Percentiles rank a stretch among this genome's conserved stretches.
Conservation (phyloP, 495 filamentous ascomycete species). For the Lasiosphaeris hirsuta region DNA sequence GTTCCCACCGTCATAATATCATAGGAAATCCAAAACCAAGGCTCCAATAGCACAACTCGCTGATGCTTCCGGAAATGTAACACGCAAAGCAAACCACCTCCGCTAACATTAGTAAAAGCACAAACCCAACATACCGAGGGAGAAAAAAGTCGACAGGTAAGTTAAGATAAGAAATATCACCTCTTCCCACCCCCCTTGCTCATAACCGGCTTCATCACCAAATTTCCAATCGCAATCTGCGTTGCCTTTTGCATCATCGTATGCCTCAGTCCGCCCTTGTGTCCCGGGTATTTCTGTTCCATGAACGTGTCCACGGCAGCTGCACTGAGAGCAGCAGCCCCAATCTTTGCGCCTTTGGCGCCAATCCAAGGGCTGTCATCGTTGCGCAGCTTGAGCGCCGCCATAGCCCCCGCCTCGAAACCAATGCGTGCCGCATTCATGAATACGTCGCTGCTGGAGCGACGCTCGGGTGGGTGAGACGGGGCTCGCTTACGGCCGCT, state of each 20-base stretch:
- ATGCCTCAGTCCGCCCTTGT: slow-evolving; percentile 28
- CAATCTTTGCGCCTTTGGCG: slow-evolving; percentile 27
- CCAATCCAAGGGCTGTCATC: slow-evolving; percentile 28
- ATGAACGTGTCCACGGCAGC: slow-evolving; percentile 31
- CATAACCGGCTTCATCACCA: slow-evolving; percentile 18
- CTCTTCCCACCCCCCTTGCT: slow-evolving; percentile 2
- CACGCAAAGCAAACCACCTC: no score
- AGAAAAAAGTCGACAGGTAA: no score
- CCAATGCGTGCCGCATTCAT: slow-evolving; percentile 19
- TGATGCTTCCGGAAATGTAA: no score
- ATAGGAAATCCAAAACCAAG: no score
- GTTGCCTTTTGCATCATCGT: slow-evolving; percentile 25
- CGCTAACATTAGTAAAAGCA: no score
- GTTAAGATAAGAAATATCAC: not conserved
- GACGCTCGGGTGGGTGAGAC: not conserved
- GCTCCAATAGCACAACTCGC: no score
- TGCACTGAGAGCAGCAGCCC: slow-evolving; percentile 27
- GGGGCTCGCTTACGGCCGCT: not conserved
- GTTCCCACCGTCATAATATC: no score
- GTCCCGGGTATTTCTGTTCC: slow-evolving; percentile 20
- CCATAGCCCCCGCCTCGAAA: slow-evolving; percentile 27
- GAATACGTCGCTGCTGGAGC: slow-evolving; percentile 10
- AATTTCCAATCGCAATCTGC: slow-evolving; percentile 21
- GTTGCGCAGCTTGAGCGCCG: slow-evolving; percentile 25
- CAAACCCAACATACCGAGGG: no score